phyloP scores from a whole-genome alignment of 2,329 filamentous ascomycete species.

The Xylaria arbuscula region DNA sequence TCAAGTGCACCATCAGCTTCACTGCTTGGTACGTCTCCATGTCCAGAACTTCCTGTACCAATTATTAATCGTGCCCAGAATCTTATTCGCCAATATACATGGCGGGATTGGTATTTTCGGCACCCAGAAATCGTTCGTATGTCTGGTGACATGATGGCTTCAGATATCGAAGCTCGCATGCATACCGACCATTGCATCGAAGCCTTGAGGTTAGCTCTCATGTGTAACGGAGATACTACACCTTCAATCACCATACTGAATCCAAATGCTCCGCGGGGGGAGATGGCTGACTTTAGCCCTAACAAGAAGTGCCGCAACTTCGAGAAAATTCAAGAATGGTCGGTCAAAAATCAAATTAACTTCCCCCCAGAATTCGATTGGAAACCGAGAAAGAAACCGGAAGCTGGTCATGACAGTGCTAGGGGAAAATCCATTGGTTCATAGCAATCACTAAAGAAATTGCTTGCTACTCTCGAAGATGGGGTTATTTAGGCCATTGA shows the following conservation, averaged over 20 bases:
- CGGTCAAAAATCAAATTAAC: conserved; percentile 17
- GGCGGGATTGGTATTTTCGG: conserved; percentile 31
- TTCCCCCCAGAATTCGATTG: conserved; percentile 14
- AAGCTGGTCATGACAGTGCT: neutral
- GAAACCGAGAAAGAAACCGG: conserved; percentile 17
- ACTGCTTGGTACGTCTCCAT: conserved; percentile 25
- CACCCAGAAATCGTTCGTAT: conserved; percentile 29
- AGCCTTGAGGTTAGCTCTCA: conserved; percentile 22
- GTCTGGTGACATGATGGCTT: conserved; percentile 27
- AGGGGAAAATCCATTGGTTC: neutral
- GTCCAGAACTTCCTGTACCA: no score
- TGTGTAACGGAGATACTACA: conserved; percentile 29
- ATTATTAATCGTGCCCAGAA: conserved; percentile 4
- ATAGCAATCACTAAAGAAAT: neutral
- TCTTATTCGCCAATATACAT: conserved; percentile 34
- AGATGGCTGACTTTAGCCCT: conserved; percentile 31
- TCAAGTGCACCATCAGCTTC: conserved; percentile 27
- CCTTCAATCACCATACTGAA: conserved; percentile 27
- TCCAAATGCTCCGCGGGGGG: conserved; percentile 19
- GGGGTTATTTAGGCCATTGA: neutral
- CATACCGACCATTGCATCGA: conserved; percentile 32
- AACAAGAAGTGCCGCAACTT: conserved; percentile 25
- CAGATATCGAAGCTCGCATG: conserved; percentile 29
- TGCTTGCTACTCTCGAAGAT: neutral
- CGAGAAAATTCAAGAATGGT: conserved; percentile 28